These are phyloP conservation scores for Macrotyloma uniflorum DNA, from an alignment of 306 rosid species.

Conservation along the genomic window DNA sequence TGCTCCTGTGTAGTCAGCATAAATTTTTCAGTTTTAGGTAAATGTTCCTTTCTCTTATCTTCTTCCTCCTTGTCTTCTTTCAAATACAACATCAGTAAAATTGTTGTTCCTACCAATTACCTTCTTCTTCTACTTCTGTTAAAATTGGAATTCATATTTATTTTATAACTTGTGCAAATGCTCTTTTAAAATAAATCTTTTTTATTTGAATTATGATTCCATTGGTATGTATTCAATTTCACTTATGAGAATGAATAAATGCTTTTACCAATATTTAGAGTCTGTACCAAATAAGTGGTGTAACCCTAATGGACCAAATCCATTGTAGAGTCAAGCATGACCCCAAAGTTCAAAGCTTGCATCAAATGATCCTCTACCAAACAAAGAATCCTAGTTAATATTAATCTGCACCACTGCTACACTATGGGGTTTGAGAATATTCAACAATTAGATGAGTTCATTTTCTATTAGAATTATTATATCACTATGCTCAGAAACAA, in stretches of 20 bases:
- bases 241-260: background rate
- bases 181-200: background rate
- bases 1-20: conserved; percentile 30
- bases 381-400: background rate
- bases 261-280: background rate
- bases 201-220: background rate
- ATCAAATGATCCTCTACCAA: background rate
- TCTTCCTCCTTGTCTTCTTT: background rate
- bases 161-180: background rate
- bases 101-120: background rate
- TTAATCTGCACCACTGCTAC: background rate
- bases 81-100: background rate
- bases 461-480: background rate
- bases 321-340: background rate
- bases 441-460: background rate
- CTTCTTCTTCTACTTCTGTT: background rate
- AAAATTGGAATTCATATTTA: background rate
- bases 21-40: conserved; percentile 16
- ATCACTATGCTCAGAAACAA: background rate
- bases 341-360: background rate
- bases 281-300: background rate
- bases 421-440: background rate
- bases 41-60: conserved; percentile 26
- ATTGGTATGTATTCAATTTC: background rate
- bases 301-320: background rate